A percentile compares a stretch with the other conserved stretches of the same genome.
phyloP scores from a whole-genome alignment of 75 land plant species.

The Gnetum montanum region DNA sequence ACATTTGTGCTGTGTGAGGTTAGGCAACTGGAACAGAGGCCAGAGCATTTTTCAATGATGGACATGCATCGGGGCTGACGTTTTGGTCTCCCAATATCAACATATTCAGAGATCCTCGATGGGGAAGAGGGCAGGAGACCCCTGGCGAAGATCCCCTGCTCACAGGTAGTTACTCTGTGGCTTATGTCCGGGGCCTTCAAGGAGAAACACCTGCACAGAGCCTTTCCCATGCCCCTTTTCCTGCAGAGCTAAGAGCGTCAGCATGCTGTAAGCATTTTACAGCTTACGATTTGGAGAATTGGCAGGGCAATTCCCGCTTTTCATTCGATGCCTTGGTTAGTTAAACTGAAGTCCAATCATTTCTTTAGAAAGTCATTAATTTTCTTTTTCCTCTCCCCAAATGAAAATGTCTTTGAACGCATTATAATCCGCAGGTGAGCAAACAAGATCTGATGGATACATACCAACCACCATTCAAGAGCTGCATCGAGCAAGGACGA shows the following conservation, averaged over 20 bases:
- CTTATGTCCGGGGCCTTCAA: constrained; percentile 78
- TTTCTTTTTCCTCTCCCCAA: background rate
- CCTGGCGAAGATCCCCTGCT: constrained; percentile 89
- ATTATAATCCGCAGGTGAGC: constrained; percentile 31
- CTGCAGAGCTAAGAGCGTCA: constrained; percentile 43
- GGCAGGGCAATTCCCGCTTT: constrained; percentile 60
- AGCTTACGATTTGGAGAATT: constrained; percentile 89
- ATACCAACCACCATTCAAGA: constrained; percentile 76
- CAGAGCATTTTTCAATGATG: constrained; percentile 77
- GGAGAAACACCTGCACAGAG: constrained; percentile 48
- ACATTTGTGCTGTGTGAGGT: constrained; percentile 3
- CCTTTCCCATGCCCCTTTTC: background rate
- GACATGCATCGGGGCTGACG: constrained; percentile 72
- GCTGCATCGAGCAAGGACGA: constrained; percentile 55
- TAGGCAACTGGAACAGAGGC: constrained; percentile 66
- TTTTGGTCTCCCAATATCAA: constrained; percentile 97
- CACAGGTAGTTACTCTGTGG: constrained; percentile 48
- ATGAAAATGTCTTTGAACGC: constrained; percentile 1
- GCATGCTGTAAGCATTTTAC: constrained; percentile 99
- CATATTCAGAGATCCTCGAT: constrained; percentile 92
- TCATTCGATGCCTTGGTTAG: constrained; percentile 70
- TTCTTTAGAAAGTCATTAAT: no score
- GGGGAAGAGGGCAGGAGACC: constrained; percentile 98
- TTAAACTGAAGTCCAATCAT: no score
- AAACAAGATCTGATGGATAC: constrained; percentile 67